Evolutionary conservation across 371 early-diverging fungal genomes (phyloP), one percentile per base, ranked within the genome.

Genomic region (Catenaria anguillulae): DNA sequence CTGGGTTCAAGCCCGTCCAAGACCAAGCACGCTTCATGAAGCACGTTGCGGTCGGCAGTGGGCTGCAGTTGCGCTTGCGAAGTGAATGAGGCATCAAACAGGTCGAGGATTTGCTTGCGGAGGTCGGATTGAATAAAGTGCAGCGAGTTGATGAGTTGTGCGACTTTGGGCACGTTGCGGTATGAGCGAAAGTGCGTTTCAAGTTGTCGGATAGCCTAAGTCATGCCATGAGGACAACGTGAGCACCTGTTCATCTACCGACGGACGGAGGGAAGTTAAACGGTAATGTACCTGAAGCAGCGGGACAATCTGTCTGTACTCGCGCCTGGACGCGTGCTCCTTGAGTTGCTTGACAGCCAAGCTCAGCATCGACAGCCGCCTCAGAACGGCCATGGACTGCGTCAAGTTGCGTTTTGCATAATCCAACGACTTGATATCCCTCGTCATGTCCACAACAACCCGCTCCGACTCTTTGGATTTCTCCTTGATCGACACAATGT

Each of bases 341-440:
- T 84, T 81, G 55, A 93, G 69, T 63, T 92, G 88, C 56, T 85
- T 86, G 12, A 88, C 76, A 2, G 92, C 90, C 0, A 82, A 80
- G 8, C 85, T 92, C 50, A 94, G 75, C 89, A 94, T 89, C 66
- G 92, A 91, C 24, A 93, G 73, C 63, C 92, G 76, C 64, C 85
- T 85, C 33, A 93, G 73, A 1, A 87, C 82, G 0, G 88, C 86
- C 13, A 92, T 88, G 1, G 92, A 81, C 31, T 72, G 69, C 1
- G 88, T 85, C 63, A 97, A 73, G 65, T 95, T 92, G 52, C 85
- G 79, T 67, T 97, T 97, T 54, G 93, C 91, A 65, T 82, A 85
- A 71, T 97, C 97, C 26, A 97, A 74, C 4, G 86, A 79, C 70
- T 91, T 92, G 63, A 97, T 93, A 63, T 97, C 97, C 64, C 85